Evolutionary conservation across 257 asterid species (phyloP).

Genomic region (Solanum boliviense): DNA sequence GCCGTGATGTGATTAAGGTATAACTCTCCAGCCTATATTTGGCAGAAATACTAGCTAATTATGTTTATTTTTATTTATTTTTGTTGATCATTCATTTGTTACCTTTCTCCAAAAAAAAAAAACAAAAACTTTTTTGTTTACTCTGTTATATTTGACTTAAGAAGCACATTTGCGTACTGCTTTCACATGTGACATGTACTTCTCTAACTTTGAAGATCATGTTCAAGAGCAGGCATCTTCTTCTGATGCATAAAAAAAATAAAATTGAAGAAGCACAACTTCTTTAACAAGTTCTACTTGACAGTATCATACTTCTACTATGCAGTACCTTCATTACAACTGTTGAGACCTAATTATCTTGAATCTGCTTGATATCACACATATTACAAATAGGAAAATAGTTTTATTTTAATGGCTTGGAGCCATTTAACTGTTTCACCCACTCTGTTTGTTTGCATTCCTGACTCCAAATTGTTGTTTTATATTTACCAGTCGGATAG

Average conservation of each 20-base stretch:
- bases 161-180: neutral
- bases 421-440: neutral
- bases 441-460: neutral
- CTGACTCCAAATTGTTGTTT: constrained; percentile 9
- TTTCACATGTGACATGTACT: neutral
- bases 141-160: neutral
- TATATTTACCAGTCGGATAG: constrained; percentile 61
- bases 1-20: constrained; percentile 96
- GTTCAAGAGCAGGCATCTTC: neutral
- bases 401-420: neutral
- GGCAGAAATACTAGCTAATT: neutral
- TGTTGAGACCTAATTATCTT: neutral
- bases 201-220: neutral
- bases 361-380: neutral
- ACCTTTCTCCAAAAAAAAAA: neutral
- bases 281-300: neutral
- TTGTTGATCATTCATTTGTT: neutral
- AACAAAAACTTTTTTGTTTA: neutral
- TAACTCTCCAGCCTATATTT: neutral
- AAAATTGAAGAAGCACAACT: neutral
- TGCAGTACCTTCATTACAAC: neutral
- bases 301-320: neutral
- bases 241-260: neutral
- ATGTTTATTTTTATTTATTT: neutral
- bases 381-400: neutral